A percentile compares a stretch with the other conserved stretches of the same genome.
phyloP scores from a whole-genome alignment of 805 yeast species.

The Ogataea paradorogensis region DNA sequence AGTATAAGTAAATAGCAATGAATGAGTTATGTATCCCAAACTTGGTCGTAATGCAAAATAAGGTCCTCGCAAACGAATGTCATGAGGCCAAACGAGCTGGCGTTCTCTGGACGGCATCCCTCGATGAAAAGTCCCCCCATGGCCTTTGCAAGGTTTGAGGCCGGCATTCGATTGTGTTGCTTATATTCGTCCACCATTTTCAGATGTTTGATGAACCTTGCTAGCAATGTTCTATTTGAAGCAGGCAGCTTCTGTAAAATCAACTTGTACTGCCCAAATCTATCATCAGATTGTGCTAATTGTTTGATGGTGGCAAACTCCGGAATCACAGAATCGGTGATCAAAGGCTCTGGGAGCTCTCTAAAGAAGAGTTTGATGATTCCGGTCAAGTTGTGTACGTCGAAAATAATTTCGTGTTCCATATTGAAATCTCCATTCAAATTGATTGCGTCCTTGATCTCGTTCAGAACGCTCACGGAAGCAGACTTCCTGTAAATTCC shows the following conservation, averaged over 20 bases:
- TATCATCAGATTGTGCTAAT: constrained; percentile 19
- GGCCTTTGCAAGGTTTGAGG: constrained; percentile 87
- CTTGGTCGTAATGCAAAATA: constrained; percentile 40
- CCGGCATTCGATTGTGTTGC: constrained; percentile 77
- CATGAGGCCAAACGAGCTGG: constrained; percentile 52
- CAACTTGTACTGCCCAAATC: constrained; percentile 26
- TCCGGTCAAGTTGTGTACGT: constrained; percentile 83
- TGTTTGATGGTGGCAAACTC: constrained; percentile 44
- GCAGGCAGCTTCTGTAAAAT: constrained; percentile 48
- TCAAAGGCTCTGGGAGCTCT: constrained; percentile 81
- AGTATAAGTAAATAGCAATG: background rate
- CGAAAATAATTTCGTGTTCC: constrained; percentile 47
- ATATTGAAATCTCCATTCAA: constrained; percentile 45
- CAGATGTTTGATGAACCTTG: constrained; percentile 67
- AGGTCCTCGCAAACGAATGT: constrained; percentile 51
- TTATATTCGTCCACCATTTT: constrained; percentile 63
- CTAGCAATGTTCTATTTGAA: constrained; percentile 65
- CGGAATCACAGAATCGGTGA: constrained; percentile 64
- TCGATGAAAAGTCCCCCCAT: constrained; percentile 65
- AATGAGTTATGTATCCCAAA: constrained; percentile 28
- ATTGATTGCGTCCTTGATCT: constrained; percentile 45
- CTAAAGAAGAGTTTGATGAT: constrained; percentile 80
- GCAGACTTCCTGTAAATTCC: constrained; percentile 80
- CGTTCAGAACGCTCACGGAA: constrained; percentile 44
- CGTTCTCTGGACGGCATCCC: constrained; percentile 47